Conservation (phyloP, 2,329 filamentous ascomycete species). For the Cryphonectria carpinicola region DNA sequence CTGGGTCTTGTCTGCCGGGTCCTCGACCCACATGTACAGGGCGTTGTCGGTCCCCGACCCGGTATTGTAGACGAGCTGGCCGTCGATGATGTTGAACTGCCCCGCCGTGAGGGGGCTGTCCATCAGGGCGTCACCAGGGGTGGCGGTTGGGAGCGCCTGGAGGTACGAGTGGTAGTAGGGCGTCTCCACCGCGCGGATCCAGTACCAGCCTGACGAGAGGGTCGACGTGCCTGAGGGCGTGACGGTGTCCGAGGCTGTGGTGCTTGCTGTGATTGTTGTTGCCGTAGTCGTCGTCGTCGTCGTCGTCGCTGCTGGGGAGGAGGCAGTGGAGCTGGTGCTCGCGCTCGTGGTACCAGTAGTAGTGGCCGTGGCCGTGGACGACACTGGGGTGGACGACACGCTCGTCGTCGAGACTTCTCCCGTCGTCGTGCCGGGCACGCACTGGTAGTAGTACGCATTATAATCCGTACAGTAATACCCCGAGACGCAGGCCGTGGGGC, state of each 20-base stretch:
- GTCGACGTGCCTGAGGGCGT: conserved; percentile 35
- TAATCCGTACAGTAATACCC: conserved; percentile 32
- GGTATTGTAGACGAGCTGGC: conserved; percentile 54
- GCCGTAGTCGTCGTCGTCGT: conserved; percentile 22
- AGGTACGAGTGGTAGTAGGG: conserved; percentile 59
- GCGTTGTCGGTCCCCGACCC: conserved; percentile 35
- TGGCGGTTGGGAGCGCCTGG: conserved; percentile 43
- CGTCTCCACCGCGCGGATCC: conserved; percentile 57
- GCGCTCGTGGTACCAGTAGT: not conserved
- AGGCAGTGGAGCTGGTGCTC: conserved; percentile 1
- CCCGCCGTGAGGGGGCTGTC: conserved; percentile 53
- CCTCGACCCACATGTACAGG: conserved; percentile 49
- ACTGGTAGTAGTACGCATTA: conserved; percentile 30
- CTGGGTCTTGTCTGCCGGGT: conserved; percentile 45
- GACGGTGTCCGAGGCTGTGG: conserved; percentile 15
- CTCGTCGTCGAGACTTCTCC: not conserved
- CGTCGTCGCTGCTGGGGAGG: conserved; percentile 16
- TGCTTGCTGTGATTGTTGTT: conserved; percentile 19
- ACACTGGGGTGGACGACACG: not conserved
- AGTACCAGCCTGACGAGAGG: conserved; percentile 52
- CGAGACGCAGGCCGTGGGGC: conserved; percentile 29
- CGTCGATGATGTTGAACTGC: conserved; percentile 56
- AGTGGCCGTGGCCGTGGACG: not conserved
- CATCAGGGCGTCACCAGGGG: conserved; percentile 50
- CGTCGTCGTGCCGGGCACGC: conserved; percentile 19